Percentiles rank a stretch among this genome's conserved stretches.
Conservation (phyloP, 2,329 filamentous ascomycete genomes). For the Rutstroemia sydowiana region DNA sequence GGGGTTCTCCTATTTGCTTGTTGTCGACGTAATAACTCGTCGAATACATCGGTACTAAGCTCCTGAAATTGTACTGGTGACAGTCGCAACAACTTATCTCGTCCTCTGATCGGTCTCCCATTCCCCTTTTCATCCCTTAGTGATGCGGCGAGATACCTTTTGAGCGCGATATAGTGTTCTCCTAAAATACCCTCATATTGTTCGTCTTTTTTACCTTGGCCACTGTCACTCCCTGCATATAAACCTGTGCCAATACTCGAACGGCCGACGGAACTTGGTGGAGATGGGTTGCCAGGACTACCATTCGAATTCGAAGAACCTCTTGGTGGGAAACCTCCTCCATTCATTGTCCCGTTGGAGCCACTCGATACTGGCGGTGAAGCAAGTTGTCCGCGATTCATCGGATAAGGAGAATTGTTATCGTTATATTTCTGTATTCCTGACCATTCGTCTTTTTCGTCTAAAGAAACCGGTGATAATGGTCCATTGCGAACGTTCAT, state of each 20-base stretch:
- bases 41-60: conserved; percentile 93
- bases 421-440: conserved; percentile 56
- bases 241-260: conserved; percentile 73
- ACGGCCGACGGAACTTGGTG: conserved; percentile 78
- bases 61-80: conserved; percentile 94
- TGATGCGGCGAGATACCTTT: conserved; percentile 54
- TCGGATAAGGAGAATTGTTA: conserved; percentile 41
- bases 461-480: conserved; percentile 75
- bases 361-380: conserved; percentile 65
- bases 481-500: conserved; percentile 71
- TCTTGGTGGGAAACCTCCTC: conserved; percentile 45
- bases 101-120: conserved; percentile 75
- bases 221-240: conserved; percentile 60
- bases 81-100: conserved; percentile 86
- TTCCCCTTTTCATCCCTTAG: conserved; percentile 69
- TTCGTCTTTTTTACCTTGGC: conserved; percentile 58
- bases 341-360: conserved; percentile 54
- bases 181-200: conserved; percentile 55
- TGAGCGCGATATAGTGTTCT: conserved; percentile 77
- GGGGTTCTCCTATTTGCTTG: conserved; percentile 50
- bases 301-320: conserved; percentile 30
- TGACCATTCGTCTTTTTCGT: conserved; percentile 70
- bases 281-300: conserved; percentile 63
- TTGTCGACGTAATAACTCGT: conserved; percentile 85
- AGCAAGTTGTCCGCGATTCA: conserved; percentile 51